Evolutionary conservation across 2,329 filamentous ascomycete genomes (phyloP).

Genomic region (Juglanconis oblonga): DNA sequence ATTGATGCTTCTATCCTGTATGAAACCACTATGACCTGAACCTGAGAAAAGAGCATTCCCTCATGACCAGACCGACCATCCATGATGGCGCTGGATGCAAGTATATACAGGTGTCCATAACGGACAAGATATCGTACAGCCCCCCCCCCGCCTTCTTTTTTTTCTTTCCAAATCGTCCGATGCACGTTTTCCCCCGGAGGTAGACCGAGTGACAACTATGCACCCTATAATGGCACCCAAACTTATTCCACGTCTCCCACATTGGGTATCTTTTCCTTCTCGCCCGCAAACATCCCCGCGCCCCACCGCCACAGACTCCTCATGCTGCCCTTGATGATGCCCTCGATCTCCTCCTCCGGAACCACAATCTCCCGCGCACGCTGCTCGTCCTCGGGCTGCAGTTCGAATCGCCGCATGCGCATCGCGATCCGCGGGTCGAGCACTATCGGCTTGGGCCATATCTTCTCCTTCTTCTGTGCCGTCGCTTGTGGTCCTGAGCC

Average conservation of each 20-base stretch:
- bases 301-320: constrained; percentile 53
- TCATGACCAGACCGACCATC: not conserved
- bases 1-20: constrained; percentile 11
- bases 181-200: no score
- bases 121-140: not conserved
- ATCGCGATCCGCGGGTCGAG: constrained; percentile 72
- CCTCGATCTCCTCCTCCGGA: constrained; percentile 67
- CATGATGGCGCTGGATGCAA: not conserved
- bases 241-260: constrained; percentile 23
- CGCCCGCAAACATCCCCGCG: constrained; percentile 34
- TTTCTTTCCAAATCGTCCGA: not conserved
- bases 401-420: constrained; percentile 77
- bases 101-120: not conserved
- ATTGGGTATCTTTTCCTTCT: constrained; percentile 33
- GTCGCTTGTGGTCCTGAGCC: not conserved
- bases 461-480: constrained; percentile 51
- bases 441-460: constrained; percentile 73
- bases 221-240: not conserved
- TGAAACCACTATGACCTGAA: not conserved
- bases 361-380: constrained; percentile 61
- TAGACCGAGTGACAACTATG: no score
- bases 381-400: constrained; percentile 67
- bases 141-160: no score
- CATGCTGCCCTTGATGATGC: constrained; percentile 62
- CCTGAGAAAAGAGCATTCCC: not conserved